phyloP scores from a whole-genome alignment of 192 early-diverging fungal species.

The Diversispora epigaea region DNA sequence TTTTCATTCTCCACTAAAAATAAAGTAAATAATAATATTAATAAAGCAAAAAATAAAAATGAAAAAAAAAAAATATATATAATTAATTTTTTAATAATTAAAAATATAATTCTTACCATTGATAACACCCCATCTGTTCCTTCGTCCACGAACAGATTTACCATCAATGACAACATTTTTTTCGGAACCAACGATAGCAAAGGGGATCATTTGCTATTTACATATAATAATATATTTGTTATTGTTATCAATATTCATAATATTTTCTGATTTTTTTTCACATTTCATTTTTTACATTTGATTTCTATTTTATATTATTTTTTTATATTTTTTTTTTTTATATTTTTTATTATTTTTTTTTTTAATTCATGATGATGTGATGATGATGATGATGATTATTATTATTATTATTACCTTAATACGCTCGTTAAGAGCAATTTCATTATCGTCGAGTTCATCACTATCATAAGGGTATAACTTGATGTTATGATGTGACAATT shows the following conservation, averaged over 20 bases:
- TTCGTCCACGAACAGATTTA: constrained; percentile 82
- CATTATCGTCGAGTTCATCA: constrained; percentile 84
- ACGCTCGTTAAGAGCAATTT: constrained; percentile 66
- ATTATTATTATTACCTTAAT: constrained; percentile 54
- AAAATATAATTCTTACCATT: constrained; percentile 52
- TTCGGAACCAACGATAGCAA: constrained; percentile 94
- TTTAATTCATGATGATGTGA: no score
- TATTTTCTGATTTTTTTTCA: no score
- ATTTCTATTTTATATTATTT: no score
- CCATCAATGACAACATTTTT: constrained; percentile 82
- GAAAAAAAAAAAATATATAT: neutral
- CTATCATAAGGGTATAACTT: constrained; percentile 82
- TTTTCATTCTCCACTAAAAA: constrained; percentile 84
- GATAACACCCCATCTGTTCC: constrained; percentile 88
- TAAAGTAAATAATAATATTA: neutral
- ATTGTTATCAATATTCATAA: no score
- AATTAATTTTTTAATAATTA: neutral
- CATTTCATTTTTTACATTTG: no score
- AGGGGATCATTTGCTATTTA: constrained; percentile 77
- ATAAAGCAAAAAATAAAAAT: neutral
- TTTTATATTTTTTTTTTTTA: no score
- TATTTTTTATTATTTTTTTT: no score
- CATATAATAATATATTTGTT: neutral
- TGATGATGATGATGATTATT: no score
- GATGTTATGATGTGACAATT: constrained; percentile 93